phyloP scores from a whole-genome alignment of 2,329 filamentous ascomycete species.

The Trichoderma koningii region DNA sequence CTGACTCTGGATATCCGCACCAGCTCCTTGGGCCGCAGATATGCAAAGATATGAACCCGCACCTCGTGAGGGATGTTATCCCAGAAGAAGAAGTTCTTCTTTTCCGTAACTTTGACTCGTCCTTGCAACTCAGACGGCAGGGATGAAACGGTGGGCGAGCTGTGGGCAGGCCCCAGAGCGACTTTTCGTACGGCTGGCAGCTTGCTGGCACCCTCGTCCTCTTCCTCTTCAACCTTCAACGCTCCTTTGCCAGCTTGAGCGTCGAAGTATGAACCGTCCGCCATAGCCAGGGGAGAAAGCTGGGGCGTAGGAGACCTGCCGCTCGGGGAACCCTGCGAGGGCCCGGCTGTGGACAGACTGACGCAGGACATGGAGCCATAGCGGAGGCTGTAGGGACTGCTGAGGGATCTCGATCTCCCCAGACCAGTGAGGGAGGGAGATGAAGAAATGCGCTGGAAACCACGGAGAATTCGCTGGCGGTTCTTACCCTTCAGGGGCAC shows the following conservation, averaged over 20 bases:
- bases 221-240: constrained; percentile 38
- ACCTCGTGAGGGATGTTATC: constrained; percentile 79
- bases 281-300: constrained; percentile 45
- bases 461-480: constrained; percentile 69
- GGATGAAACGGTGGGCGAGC: constrained; percentile 54
- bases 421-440: constrained; percentile 69
- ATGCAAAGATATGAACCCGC: constrained; percentile 73
- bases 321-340: constrained; percentile 36
- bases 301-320: constrained; percentile 40
- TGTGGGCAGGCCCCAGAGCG: constrained; percentile 48
- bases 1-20: constrained; percentile 76
- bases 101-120: constrained; percentile 46
- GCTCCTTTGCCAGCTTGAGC: constrained; percentile 47
- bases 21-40: constrained; percentile 77
- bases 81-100: constrained; percentile 68
- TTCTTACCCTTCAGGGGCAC: constrained; percentile 60
- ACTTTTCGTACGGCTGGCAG: constrained; percentile 59
- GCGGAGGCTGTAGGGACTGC: constrained; percentile 65
- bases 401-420: constrained; percentile 65
- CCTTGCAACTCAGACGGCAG: constrained; percentile 58
- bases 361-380: constrained; percentile 55
- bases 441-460: constrained; percentile 79
- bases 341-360: constrained; percentile 50
- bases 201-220: constrained; percentile 45
- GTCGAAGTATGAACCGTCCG: constrained; percentile 42